A percentile compares a stretch with the other conserved stretches of the same genome.
These are phyloP conservation scores for Delonix regia DNA, from an alignment of 306 rosid genomes.

Conservation along the genomic window DNA sequence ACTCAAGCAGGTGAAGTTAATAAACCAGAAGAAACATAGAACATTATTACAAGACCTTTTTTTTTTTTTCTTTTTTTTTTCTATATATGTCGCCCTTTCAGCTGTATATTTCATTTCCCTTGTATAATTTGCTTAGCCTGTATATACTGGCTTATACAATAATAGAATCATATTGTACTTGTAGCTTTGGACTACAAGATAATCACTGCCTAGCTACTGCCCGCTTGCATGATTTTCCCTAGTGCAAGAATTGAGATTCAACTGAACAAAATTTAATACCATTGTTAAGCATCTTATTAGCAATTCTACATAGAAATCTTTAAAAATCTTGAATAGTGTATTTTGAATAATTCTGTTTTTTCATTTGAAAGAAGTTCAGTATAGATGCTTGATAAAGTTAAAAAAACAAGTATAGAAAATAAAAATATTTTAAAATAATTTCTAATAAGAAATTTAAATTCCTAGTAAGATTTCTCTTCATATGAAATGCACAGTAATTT, in stretches of 20 bases:
- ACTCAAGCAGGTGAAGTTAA: slow-evolving; percentile 47
- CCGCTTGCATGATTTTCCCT: neutral
- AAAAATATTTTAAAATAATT: too few species aligned
- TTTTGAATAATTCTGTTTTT: too few species aligned
- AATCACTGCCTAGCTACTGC: neutral
- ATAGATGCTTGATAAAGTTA: too few species aligned
- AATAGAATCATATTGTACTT: neutral
- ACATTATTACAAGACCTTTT: neutral
- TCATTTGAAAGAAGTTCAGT: too few species aligned
- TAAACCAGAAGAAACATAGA: slow-evolving; percentile 47
- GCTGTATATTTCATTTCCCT: slow-evolving; percentile 40
- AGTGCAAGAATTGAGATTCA: neutral
- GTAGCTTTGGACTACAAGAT: neutral
- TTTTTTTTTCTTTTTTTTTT: neutral
- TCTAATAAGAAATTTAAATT: too few species aligned
- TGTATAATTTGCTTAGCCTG: slow-evolving; percentile 32
- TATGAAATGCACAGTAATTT: too few species aligned
- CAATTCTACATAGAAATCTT: neutral
- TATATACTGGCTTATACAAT: slow-evolving; percentile 21
- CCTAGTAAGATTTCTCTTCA: too few species aligned
- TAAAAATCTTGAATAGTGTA: too few species aligned
- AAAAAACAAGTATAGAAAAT: too few species aligned
- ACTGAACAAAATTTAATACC: neutral
- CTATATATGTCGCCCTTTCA: slow-evolving; percentile 20
- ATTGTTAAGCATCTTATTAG: neutral